Base-by-base conservation (phyloP, 148 eudicot genomes). In the Diospyros lotus region DNA sequence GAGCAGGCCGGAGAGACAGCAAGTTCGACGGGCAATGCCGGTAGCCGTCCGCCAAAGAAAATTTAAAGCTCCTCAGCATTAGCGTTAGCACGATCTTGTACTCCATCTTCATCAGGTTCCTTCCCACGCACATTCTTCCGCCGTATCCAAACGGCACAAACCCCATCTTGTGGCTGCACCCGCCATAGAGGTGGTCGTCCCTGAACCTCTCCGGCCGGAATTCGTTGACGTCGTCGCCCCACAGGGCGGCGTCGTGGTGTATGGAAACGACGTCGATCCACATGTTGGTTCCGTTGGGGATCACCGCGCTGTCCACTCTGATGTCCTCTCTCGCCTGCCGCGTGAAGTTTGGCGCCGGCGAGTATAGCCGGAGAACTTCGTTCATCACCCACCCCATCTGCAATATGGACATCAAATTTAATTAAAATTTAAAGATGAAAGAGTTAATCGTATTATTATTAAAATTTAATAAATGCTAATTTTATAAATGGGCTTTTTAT, bases 301-400 rank as follows among this genome's bases (percentile, higher is more conserved):
- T 66, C 1, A 58, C 14, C 2, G 18, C 69, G 1, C 58, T n/a
- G 48, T 18, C 76, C 28, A 78, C 76, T 50, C 9, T 39, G n/a
- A 78, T 78, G 51, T 78, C 80, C 72, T 78, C 72, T 58, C 80
- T 73, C 6, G 72, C 72, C 66, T 78, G 80, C 71, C 80, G 72
- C 40, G 88, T 90, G 7, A 83, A 90, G 73, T 91, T 91, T 54
- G 98, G 98, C 2, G 98, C 88, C 0, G 98, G 81, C 14, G 98
- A 86, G 54, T 94, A 94, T 48, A 94, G 62, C 6, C 97, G 70
- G 17, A 94, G 58, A 43, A 90, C 95, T 80, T 94, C 98, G n/a
- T 87, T 90, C 84, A 94, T 83, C 62, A 94, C 97, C 97, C 97
- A 94, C 72, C 95, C 95, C 98, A 94, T 94, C 97, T 94, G 86